These are phyloP conservation scores for Cephaloascus fragrans DNA, from an alignment of 805 yeast species.

Conservation along the genomic window DNA sequence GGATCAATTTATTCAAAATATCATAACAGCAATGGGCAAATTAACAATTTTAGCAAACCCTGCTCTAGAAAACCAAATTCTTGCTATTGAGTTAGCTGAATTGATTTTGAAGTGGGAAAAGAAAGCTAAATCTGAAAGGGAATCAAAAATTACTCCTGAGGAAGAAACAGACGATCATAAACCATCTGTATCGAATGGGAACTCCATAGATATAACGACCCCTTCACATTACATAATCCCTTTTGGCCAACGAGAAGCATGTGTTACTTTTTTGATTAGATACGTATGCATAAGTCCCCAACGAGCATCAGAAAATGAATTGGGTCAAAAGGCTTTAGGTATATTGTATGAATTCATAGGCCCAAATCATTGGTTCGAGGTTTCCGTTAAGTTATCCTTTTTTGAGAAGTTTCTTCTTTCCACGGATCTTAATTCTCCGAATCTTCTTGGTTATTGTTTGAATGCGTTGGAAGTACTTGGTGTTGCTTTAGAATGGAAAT, in stretches of 20 bases:
- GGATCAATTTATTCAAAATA: constrained; percentile 81
- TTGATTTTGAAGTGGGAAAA: constrained; percentile 81
- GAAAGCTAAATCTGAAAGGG: constrained; percentile 20
- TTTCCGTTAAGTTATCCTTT: constrained; percentile 73
- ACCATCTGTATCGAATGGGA: constrained; percentile 1
- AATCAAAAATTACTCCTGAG: constrained; percentile 8
- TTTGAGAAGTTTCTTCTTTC: constrained; percentile 82
- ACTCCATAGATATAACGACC: constrained; percentile 29
- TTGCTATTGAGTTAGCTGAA: constrained; percentile 87
- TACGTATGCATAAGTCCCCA: constrained; percentile 82
- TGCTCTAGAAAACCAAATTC: constrained; percentile 67
- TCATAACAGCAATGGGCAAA: constrained; percentile 88
- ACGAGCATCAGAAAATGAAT: constrained; percentile 72
- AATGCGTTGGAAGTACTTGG: constrained; percentile 88
- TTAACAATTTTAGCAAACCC: constrained; percentile 71
- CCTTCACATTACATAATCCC: constrained; percentile 53
- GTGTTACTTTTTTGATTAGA: constrained; percentile 79
- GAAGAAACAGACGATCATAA: constrained; percentile 3
- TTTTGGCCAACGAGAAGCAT: constrained; percentile 75
- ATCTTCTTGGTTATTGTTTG: constrained; percentile 67
- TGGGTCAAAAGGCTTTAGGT: constrained; percentile 75
- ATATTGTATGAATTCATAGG: constrained; percentile 66
- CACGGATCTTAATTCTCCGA: constrained; percentile 62
- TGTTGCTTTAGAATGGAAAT: constrained; percentile 72
- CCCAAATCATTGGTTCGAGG: constrained; percentile 77